Base-by-base conservation (phyloP, 768 basidiomycete species). In the Pleurotus giganteus region DNA sequence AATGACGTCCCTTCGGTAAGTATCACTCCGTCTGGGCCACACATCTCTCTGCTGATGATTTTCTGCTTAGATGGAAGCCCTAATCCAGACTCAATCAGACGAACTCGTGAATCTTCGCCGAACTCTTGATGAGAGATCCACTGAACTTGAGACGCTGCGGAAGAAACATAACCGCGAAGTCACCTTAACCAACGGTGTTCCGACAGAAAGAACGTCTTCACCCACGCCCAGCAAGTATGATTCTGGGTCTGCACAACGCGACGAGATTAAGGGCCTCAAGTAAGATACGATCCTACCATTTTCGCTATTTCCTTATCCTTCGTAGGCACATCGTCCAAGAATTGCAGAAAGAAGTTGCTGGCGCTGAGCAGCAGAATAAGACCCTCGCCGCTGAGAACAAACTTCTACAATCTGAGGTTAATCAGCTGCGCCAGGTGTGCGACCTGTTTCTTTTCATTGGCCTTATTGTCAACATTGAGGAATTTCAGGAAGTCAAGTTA, bases 211-310 rank as follows among this genome's bases (percentile, higher is more conserved):
- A 57, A 57, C 61, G 3, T 58, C 70, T 4, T 68, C 65, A 37
- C 69, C 74, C 2, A 60, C 71, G 7, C 71, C 76, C 2, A 74
- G 76, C 12, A 86, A 83, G 62, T 70, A 82, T 19, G 86, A 88
- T 59, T 64, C 73, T 4, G 73, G 77, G 39, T 64, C 68, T 1
- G 70, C 74, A 23, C 49, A 51, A 13, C 66, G 71, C 23, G 87
- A 90, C 54, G 91, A 94, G 69, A 84, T 93, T 54, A 84, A 79
- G 11, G 93, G 93, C 6, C 79, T 95, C 36, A 94, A 94, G 90
- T 91, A 66, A 23, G 77, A 28, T 24, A 4, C n/a, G 15, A 13
- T 4, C 36, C 11, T 11, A 42, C 19, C 23, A 17, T 8, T 57
- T 12, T 26, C n/a, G 19, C 24, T 11, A 27, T 39, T 36, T 65